A percentile compares a stretch with the other conserved stretches of the same genome.
Evolutionary conservation across 148 eudicot genomes (phyloP).

Genomic region (Rhododendron vialii): DNA sequence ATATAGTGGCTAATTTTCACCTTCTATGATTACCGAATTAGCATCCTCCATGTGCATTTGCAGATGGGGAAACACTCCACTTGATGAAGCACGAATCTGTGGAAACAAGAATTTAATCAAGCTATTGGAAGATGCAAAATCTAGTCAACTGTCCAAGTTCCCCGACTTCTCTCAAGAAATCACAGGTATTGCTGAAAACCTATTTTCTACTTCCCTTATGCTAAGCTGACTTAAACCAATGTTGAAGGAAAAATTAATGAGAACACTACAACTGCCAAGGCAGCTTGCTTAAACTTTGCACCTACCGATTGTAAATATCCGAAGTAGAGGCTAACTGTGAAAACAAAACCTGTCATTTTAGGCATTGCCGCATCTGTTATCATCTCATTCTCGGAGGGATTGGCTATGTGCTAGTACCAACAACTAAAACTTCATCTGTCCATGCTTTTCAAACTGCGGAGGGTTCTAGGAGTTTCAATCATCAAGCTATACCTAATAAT

Average conservation of each 20-base stretch:
- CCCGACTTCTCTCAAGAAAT: conserved; percentile 23
- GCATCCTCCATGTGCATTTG: not conserved
- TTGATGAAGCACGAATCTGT: conserved; percentile 52
- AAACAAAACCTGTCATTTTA: not conserved
- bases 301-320: not conserved
- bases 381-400: not conserved
- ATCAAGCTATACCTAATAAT: not conserved
- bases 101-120: conserved; percentile 65
- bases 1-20: not conserved
- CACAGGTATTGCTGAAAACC: conserved; percentile 36
- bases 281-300: not conserved
- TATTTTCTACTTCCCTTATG: not conserved
- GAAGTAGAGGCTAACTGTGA: not conserved
- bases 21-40: not conserved
- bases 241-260: not conserved
- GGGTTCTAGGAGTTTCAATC: not conserved
- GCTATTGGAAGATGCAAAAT: conserved; percentile 64
- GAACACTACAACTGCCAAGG: not conserved
- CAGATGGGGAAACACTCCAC: conserved; percentile 75
- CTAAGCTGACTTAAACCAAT: not conserved
- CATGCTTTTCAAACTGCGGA: not conserved
- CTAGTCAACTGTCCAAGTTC: conserved; percentile 36
- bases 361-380: not conserved
- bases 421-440: not conserved
- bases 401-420: not conserved